Percentiles rank a stretch among this genome's conserved stretches.
phyloP scores from a whole-genome alignment of 495 filamentous ascomycete species.

The Tuber magnatum region DNA sequence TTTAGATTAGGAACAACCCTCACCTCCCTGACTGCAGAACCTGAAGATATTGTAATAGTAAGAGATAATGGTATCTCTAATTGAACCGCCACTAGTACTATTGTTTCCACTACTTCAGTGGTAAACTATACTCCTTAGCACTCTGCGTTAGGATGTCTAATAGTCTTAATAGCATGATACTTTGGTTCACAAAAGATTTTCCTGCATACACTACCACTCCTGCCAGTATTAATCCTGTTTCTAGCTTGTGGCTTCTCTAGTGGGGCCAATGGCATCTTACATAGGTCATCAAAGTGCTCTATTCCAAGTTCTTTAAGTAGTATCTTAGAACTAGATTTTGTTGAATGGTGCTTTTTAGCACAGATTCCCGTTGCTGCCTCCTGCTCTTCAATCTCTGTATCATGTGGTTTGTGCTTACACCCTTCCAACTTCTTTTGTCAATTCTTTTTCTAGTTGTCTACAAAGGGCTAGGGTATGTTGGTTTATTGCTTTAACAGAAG shows the following conservation, averaged over 20 bases:
- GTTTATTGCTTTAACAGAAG: neutral
- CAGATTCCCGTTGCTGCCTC: neutral
- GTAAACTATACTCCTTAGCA: neutral
- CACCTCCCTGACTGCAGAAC: neutral
- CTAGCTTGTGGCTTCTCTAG: neutral
- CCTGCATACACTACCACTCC: neutral
- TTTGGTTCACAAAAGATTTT: neutral
- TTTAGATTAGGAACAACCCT: neutral
- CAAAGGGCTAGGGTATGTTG: conserved; percentile 28
- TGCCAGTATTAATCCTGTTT: neutral
- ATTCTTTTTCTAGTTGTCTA: conserved; percentile 39
- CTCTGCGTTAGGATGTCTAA: neutral
- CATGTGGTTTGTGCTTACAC: conserved; percentile 22
- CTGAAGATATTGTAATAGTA: neutral
- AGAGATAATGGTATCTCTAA: neutral
- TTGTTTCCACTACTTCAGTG: neutral
- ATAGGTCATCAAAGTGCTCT: neutral
- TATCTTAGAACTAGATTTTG: neutral
- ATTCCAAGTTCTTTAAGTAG: neutral
- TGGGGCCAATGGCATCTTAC: neutral
- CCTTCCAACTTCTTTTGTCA: conserved; percentile 36
- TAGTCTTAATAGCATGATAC: neutral
- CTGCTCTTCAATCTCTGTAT: neutral
- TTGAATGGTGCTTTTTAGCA: neutral
- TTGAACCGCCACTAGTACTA: neutral